A percentile compares a stretch with the other conserved stretches of the same genome.
Evolutionary conservation across 176 grass and related monocot species (phyloP).

Genomic region (Microstegium vimineum): DNA sequence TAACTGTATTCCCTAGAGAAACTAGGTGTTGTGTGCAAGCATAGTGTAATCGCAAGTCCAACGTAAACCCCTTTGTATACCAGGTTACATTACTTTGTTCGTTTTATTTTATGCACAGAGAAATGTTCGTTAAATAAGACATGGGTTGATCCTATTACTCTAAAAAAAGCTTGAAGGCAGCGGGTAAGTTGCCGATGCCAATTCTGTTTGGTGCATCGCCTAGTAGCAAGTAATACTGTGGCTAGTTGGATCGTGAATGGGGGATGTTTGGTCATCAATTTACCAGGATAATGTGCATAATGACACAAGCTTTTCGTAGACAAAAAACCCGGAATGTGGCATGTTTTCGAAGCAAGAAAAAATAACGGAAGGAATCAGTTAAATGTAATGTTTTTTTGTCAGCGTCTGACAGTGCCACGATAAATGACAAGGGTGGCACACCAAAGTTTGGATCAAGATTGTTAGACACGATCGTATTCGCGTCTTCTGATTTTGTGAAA

Average conservation of each 20-base stretch:
- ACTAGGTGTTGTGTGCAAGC: neutral
- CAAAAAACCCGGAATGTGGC: no score
- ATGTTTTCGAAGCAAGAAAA: no score
- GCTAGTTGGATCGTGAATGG: neutral
- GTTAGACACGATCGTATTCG: no score
- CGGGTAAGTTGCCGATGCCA: neutral
- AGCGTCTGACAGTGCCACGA: neutral
- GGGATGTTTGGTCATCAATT: no score
- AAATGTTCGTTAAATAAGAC: neutral
- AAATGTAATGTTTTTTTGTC: neutral
- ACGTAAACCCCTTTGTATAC: neutral
- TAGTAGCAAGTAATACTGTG: neutral
- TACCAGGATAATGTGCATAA: neutral
- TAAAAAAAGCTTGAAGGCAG: neutral
- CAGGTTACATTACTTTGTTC: neutral
- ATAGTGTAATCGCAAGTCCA: neutral
- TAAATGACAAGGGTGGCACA: neutral
- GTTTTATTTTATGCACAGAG: neutral
- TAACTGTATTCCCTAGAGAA: neutral
- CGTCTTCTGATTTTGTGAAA: no score
- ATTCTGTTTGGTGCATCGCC: neutral
- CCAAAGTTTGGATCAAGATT: no score
- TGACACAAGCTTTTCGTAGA: neutral
- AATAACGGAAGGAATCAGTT: neutral
- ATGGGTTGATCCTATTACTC: neutral